Conservation (phyloP, 768 basidiomycete genomes). For the Lactarius tabidus region DNA sequence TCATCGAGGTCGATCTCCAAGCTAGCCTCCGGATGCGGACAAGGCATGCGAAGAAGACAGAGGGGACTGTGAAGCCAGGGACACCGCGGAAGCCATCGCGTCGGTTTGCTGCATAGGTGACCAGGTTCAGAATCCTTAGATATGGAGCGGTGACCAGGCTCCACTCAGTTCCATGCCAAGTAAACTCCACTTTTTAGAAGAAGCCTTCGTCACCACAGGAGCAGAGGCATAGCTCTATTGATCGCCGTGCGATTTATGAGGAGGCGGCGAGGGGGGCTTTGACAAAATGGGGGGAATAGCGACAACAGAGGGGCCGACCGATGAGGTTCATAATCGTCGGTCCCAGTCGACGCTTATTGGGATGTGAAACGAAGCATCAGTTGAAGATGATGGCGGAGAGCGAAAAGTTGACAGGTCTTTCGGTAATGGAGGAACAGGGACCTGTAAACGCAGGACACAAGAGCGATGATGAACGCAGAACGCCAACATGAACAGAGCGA, state of each 20-base stretch:
- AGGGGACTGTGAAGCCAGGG: slow-evolving; percentile 70
- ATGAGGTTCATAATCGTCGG: slow-evolving; percentile 45
- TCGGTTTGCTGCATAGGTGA: slow-evolving; percentile 58
- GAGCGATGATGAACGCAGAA: too few relatives aligned
- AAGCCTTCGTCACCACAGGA: slow-evolving; percentile 59
- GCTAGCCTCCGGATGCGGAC: slow-evolving; percentile 39
- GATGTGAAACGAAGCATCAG: slow-evolving; percentile 47
- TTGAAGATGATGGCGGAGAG: slow-evolving; percentile 61
- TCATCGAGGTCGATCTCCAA: too few relatives aligned
- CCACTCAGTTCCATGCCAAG: slow-evolving; percentile 70
- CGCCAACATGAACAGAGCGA: slow-evolving; percentile 98
- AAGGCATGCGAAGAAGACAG: slow-evolving; percentile 54
- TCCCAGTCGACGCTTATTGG: slow-evolving; percentile 37
- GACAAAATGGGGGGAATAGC: slow-evolving; percentile 37
- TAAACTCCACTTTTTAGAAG: slow-evolving; percentile 96
- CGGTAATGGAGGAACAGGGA: slow-evolving; percentile 87
- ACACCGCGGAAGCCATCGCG: slow-evolving; percentile 76
- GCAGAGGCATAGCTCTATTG: slow-evolving; percentile 39
- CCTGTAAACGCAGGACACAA: too few relatives aligned
- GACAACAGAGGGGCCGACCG: slow-evolving; percentile 52
- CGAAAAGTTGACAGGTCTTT: slow-evolving; percentile 82
- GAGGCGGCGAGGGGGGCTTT: slow-evolving; percentile 30
- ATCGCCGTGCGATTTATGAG: slow-evolving; percentile 25
- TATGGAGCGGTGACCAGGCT: slow-evolving; percentile 61
- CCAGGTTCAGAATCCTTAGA: slow-evolving; percentile 68